Evolutionary conservation across 2,329 filamentous ascomycete genomes (phyloP).

Genomic region (Orbilia blumenaviensis): DNA sequence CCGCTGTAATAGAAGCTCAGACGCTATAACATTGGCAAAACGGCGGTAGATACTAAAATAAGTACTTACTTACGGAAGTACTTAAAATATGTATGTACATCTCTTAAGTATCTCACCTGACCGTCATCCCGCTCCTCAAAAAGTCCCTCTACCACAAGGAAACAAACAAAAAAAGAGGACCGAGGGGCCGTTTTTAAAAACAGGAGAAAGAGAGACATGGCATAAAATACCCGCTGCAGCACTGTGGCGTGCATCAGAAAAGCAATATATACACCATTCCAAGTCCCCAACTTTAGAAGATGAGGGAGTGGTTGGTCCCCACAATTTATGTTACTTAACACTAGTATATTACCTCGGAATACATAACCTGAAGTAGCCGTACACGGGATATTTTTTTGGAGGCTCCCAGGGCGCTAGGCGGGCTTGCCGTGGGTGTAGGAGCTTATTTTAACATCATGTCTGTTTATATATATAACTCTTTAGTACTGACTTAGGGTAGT

Average conservation of each 20-base stretch:
- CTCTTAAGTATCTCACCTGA: background rate
- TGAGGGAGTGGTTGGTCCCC: too few species aligned
- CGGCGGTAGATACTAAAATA: background rate
- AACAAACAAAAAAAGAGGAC: background rate
- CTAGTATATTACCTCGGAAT: slow-evolving; percentile 25
- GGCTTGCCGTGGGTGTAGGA: slow-evolving; percentile 13
- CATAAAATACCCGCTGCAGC: slow-evolving; percentile 2
- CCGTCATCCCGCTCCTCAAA: background rate
- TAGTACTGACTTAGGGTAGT: too few species aligned
- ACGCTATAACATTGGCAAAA: slow-evolving; percentile 3
- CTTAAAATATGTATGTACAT: background rate
- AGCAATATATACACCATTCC: background rate
- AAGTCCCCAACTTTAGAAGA: background rate
- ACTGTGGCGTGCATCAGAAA: slow-evolving; percentile 1
- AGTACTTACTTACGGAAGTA: too few species aligned
- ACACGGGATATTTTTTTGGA: too few species aligned
- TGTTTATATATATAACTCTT: background rate
- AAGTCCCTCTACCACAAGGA: background rate
- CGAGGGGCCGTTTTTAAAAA: background rate
- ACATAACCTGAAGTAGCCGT: slow-evolving; percentile 25
- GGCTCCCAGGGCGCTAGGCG: background rate
- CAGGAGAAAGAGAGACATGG: too few species aligned
- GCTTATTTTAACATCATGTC: slow-evolving; percentile 48
- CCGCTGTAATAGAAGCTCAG: background rate
- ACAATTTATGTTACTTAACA: too few species aligned